Percentiles rank a stretch among this genome's conserved stretches.
Conservation (phyloP, 306 rosid genomes). For the Rosa rugosa region DNA sequence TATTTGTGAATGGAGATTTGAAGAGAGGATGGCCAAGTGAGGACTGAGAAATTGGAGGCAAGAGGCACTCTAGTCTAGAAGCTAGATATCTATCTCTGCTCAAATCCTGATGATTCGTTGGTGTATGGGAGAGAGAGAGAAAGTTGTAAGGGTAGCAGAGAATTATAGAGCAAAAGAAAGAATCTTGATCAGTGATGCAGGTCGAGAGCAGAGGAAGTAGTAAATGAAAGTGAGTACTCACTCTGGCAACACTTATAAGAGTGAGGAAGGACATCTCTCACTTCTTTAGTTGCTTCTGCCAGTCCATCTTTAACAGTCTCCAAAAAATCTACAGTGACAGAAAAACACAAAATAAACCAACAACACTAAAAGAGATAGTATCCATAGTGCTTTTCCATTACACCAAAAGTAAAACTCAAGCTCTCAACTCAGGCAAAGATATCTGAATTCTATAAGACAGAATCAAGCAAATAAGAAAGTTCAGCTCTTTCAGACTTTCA, state of each 20-base stretch:
- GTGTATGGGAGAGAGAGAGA: conserved; percentile 12
- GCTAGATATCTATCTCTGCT: background rate
- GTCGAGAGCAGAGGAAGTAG: background rate
- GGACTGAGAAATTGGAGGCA: background rate
- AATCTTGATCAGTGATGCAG: conserved; percentile 5
- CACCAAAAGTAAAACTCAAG: background rate
- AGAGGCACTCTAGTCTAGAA: background rate
- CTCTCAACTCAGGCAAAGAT: background rate
- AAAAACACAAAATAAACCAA: background rate
- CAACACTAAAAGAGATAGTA: background rate
- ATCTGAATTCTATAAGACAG: background rate
- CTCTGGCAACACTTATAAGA: conserved; percentile 5
- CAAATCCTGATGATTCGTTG: background rate
- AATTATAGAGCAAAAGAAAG: conserved; percentile 1
- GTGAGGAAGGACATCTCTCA: background rate
- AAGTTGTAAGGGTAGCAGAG: conserved; percentile 1
- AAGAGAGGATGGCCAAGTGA: background rate
- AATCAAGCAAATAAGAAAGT: background rate
- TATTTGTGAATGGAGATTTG: background rate
- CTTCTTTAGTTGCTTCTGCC: background rate
- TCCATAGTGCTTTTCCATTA: background rate
- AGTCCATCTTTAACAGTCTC: conserved; percentile 1
- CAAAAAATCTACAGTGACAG: background rate
- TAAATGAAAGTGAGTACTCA: background rate
- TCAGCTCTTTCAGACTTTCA: background rate